Percentiles rank a stretch among this genome's conserved stretches.
These are phyloP conservation scores for Moniliophthora roreri DNA, from an alignment of 1,284 basidiomycete species.

Conservation along the genomic window DNA sequence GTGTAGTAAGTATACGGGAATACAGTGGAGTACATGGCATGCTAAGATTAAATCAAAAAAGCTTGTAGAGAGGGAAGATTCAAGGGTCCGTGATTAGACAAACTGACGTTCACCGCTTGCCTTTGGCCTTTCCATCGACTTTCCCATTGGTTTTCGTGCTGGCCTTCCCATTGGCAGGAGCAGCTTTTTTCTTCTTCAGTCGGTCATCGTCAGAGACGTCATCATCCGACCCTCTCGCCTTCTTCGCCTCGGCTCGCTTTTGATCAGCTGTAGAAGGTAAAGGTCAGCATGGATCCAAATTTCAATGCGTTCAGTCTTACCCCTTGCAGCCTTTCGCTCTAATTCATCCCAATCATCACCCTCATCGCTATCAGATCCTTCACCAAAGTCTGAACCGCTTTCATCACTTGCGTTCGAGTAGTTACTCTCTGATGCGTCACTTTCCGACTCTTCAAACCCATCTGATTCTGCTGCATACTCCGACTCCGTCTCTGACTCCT, in stretches of 20 bases:
- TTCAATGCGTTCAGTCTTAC: conserved; percentile 36
- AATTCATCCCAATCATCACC: conserved; percentile 94
- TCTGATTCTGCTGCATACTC: conserved; percentile 75
- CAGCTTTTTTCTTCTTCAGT: conserved; percentile 65
- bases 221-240: conserved; percentile 59
- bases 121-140: conserved; percentile 23
- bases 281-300: not conserved
- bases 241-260: conserved; percentile 56
- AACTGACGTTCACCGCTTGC: conserved; percentile 20
- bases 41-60: not conserved
- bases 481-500: conserved; percentile 73
- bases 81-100: not conserved
- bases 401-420: conserved; percentile 71
- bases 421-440: conserved; percentile 55
- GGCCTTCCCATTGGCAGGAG: conserved; percentile 39
- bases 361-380: conserved; percentile 74
- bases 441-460: conserved; percentile 50
- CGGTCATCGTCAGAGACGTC: conserved; percentile 57
- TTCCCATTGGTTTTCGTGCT: conserved; percentile 34
- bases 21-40: conserved; percentile 3
- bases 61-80: not conserved
- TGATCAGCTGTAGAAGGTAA: conserved; percentile 54
- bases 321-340: conserved; percentile 86
- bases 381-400: conserved; percentile 62
- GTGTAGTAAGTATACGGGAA: too few relatives aligned